These are phyloP conservation scores for Trichoderma sp. DNA, from an alignment of 2,329 filamentous ascomycete genomes.

Conservation along the genomic window DNA sequence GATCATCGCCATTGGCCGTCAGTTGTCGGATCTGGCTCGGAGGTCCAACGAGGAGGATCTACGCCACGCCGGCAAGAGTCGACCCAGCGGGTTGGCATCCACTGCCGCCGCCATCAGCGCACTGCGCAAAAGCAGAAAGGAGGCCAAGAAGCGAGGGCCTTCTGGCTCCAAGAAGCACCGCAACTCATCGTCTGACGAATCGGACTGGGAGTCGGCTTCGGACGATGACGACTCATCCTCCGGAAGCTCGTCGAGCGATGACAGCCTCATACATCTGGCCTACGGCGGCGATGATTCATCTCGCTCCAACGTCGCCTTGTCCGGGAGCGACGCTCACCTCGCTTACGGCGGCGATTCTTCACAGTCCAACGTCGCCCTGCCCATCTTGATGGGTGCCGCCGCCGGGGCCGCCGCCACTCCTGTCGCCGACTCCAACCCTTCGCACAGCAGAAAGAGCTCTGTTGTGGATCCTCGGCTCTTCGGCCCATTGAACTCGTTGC, in stretches of 20 bases:
- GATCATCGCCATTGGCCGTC: constrained; percentile 57
- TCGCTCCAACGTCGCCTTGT: constrained; percentile 24
- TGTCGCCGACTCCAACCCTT: constrained; percentile 19
- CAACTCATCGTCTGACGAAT: constrained; percentile 49
- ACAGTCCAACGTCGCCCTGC: constrained; percentile 25
- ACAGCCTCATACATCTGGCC: constrained; percentile 46
- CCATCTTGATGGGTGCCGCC: constrained; percentile 45
- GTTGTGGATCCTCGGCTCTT: constrained; percentile 62
- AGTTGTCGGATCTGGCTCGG: constrained; percentile 56
- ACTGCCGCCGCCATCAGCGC: constrained; percentile 48
- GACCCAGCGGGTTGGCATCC: constrained; percentile 38
- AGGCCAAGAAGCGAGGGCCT: constrained; percentile 42
- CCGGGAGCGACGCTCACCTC: constrained; percentile 39
- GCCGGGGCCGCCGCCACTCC: constrained; percentile 39
- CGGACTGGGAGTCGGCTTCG: constrained; percentile 61
- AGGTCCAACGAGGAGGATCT: constrained; percentile 55
- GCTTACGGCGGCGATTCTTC: constrained; percentile 40
- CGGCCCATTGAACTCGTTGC: constrained; percentile 63
- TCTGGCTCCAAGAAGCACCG: constrained; percentile 47
- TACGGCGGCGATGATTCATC: constrained; percentile 38
- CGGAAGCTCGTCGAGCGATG: constrained; percentile 41
- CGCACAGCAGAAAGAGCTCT: constrained; percentile 47
- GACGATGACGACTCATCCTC: constrained; percentile 44
- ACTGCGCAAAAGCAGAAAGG: constrained; percentile 46
- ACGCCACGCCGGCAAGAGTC: constrained; percentile 43